phyloP scores from a whole-genome alignment of 1,284 basidiomycete genomes.

The Boletus coffeatus region DNA sequence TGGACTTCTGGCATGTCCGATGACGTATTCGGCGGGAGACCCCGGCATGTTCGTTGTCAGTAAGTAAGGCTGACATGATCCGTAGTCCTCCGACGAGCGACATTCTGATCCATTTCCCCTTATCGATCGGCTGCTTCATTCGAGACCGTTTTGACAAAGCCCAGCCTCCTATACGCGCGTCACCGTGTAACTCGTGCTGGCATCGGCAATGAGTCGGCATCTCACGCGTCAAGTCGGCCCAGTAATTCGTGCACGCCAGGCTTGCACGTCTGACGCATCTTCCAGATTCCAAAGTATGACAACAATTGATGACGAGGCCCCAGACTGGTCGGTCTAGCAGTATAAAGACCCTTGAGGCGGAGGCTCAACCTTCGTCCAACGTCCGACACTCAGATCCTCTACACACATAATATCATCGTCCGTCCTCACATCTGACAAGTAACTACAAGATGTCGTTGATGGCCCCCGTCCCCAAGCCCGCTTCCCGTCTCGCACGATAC shows the following conservation, averaged over 20 bases:
- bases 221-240: background rate
- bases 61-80: no score
- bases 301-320: background rate
- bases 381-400: background rate
- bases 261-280: background rate
- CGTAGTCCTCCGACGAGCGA: no score
- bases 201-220: background rate
- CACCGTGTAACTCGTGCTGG: no score
- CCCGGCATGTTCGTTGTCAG: no score
- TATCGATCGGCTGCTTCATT: no score
- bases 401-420: background rate
- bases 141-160: no score
- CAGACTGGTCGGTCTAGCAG: background rate
- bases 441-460: constrained; percentile 1
- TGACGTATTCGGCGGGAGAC: no score
- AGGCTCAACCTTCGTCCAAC: no score
- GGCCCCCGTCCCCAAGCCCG: constrained; percentile 6
- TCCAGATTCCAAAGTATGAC: background rate
- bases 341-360: background rate
- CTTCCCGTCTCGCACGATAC: constrained; percentile 38
- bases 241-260: background rate
- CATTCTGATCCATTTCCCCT: no score
- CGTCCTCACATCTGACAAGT: background rate
- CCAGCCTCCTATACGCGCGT: no score
- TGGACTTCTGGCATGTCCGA: no score